phyloP scores from a whole-genome alignment of 345 rosid genomes.

The Gossypium ekmanianum region DNA sequence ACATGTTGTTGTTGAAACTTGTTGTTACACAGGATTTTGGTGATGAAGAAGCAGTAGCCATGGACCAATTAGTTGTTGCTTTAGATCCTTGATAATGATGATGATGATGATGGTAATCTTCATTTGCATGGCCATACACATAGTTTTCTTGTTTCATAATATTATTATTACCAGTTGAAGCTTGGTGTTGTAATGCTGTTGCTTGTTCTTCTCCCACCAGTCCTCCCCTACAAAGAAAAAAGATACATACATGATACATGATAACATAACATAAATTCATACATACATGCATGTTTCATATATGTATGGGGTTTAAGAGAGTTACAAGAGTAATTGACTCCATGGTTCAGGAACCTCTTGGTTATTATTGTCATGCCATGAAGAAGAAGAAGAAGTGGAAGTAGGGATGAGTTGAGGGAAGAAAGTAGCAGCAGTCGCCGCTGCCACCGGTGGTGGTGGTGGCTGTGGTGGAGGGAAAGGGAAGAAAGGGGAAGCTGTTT shows the following conservation, averaged over 20 bases:
- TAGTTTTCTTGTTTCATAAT: slow-evolving; percentile 65
- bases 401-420: slow-evolving; percentile 46
- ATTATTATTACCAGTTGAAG: slow-evolving; percentile 29
- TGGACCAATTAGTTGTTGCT: slow-evolving; percentile 35
- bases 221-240: slow-evolving; percentile 49
- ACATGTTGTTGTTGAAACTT: slow-evolving; percentile 54
- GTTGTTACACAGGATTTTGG: slow-evolving; percentile 60
- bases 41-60: slow-evolving; percentile 49
- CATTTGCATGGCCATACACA: slow-evolving; percentile 43
- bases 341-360: slow-evolving; percentile 77
- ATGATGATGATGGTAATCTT: slow-evolving; percentile 31
- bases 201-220: slow-evolving; percentile 53
- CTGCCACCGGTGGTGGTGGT: background rate
- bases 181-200: slow-evolving; percentile 48
- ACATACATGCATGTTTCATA: too few relatives aligned
- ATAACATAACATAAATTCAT: background rate
- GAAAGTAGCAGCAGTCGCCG: slow-evolving; percentile 14
- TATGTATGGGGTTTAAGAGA: slow-evolving; percentile 16
- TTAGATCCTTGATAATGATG: slow-evolving; percentile 18
- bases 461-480: slow-evolving; percentile 20
- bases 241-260: background rate
- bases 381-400: slow-evolving; percentile 37
- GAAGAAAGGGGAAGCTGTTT: slow-evolving; percentile 32
- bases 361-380: slow-evolving; percentile 58
- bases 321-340: slow-evolving; percentile 82